Evolutionary conservation across 257 asterid species (phyloP), one percentile per base, ranked within the genome.

Genomic region (Galeopsis tetrahit): DNA sequence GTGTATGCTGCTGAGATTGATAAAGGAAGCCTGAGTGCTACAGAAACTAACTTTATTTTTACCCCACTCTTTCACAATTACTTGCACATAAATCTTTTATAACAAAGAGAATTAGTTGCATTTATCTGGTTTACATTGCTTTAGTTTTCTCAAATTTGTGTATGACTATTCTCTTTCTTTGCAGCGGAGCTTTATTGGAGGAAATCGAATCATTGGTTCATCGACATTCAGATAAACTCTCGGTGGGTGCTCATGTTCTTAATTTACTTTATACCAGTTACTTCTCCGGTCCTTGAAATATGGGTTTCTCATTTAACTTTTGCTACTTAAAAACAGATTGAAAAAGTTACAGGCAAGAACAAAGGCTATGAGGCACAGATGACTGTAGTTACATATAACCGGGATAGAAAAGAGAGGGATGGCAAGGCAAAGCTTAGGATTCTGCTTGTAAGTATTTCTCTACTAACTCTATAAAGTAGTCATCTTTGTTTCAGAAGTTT

Each of bases 151-250:
- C 34, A 9, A 14, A 42, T 7, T 17, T 55, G 5, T 35, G 61
- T 78, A 68, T 15, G 51, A 73, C 57, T 34, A n/a, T 39, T 78
- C 55, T 38, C 13, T 66, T 75, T 68, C 9, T 72, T 66, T 78
- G 43, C 84, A 94, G 99, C 63, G 99, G 90, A 70, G 90, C 95
- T 71, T 70, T 94, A 79, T 32, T 88, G 83, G 97, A 89, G 58
- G 97, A 94, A 78, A 87, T 94, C 40, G 95, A 85, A 78, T 81
- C 97, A 34, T 81, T 94, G 83, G 99, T 91, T 71, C 96, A 87
- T 77, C 96, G 97, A 31, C 99, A 94, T 83, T 82, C 87, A 15
- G 96, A 90, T 78, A 91, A 82, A 87, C 96, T 94, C 80, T 88
- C 95, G 36, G 99, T 94, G 80, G 43, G 93, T 78, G 48, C 44